Evolutionary conservation across 129 eudicot genomes (phyloP), one percentile per base, ranked within the genome.

Genomic region (Lactuca saligna): DNA sequence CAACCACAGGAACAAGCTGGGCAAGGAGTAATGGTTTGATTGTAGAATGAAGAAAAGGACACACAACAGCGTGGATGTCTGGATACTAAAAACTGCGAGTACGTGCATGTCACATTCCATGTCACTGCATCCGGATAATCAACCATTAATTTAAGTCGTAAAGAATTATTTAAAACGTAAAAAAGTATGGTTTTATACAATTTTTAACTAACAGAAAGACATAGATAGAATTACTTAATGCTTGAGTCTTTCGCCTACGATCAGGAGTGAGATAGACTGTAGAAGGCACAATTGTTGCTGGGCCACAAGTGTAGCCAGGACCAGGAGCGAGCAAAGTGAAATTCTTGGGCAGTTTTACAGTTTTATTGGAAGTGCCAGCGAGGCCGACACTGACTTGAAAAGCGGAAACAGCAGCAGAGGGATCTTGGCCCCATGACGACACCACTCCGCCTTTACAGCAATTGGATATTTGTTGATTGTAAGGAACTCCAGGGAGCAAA

Each of bases 281-380:
- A 32, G 90, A 75, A 8, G 96, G 96, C 57, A 89, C 96, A n/a
- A 80, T 80, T 7, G 80, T 82, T 8, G 96, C 93, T 5, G 96
- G 93, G 32, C 96, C 96, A 67, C 96, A 89, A 42, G 96, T 81
- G 77, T 89, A 89, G 9, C 96, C 96, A 0, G 93, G 93, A 54
- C 96, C 93, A 0, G 96, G 90, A 17, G 86, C 93, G 3, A 84
- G 80, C 80, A 89, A 75, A 38, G 80, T 86, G 79, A 89, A 89
- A 38, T 89, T 86, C 76, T 70, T 82, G 17, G 96, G 96, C 2
- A 89, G 83, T 72, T 86, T 86, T 7, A 89, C 96, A 1, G 96
- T 89, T 73, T 86, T 86, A 68, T 89, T 89, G 0, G 93, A 71
- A 17, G 96, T 89, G 44, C 96, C 96, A 54, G 93, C 75, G 4